phyloP scores from a whole-genome alignment of 2,329 filamentous ascomycete species.

The Didymella arachidicola region DNA sequence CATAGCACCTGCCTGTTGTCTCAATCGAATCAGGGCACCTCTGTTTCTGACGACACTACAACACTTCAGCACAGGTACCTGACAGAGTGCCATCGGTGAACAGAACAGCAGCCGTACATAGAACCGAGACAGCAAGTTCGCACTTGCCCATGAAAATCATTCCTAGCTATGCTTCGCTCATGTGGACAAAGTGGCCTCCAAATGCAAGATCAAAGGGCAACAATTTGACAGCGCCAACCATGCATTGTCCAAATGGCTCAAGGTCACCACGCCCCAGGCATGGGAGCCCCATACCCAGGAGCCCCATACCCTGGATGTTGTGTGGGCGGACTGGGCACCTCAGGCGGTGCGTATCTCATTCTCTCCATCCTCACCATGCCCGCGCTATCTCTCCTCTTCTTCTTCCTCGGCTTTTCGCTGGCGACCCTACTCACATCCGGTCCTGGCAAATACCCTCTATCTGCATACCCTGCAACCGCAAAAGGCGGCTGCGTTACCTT shows the following conservation, averaged over 20 bases:
- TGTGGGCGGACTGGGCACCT: conserved; percentile 47
- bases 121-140: background rate
- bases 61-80: background rate
- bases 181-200: conserved; percentile 17
- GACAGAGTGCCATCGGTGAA: background rate
- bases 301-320: conserved; percentile 35
- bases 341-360: conserved; percentile 35
- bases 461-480: conserved; percentile 49
- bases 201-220: conserved; percentile 4
- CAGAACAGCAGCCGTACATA: background rate
- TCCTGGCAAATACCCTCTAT: conserved; percentile 40
- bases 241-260: conserved; percentile 18
- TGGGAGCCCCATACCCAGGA: conserved; percentile 22
- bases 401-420: conserved; percentile 47
- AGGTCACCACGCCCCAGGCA: conserved; percentile 26
- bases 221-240: conserved; percentile 12
- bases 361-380: conserved; percentile 36
- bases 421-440: conserved; percentile 32
- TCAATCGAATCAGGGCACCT: background rate
- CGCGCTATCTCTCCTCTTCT: conserved; percentile 43
- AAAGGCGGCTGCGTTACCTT: conserved; percentile 52
- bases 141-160: conserved; percentile 15
- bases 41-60: too few species aligned
- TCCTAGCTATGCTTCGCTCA: conserved; percentile 41
- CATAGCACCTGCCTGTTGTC: background rate